Percentiles rank a stretch among this genome's conserved stretches.
Evolutionary conservation across 257 asterid genomes (phyloP).

Genomic region (Fraxinus pennsylvanica): DNA sequence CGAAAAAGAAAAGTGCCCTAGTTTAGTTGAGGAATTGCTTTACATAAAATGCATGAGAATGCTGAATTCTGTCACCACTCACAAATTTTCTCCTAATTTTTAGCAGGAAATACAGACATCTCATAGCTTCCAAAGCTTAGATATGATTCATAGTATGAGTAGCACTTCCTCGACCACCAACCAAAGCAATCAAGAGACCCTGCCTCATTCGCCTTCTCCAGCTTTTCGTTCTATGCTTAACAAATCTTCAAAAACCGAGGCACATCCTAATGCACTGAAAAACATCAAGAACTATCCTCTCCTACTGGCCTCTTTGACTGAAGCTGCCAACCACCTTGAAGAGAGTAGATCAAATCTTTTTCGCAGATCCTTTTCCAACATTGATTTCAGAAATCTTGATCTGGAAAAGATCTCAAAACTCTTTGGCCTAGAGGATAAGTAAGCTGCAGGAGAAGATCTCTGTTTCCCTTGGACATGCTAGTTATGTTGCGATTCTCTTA

Average conservation of each 20-base stretch:
- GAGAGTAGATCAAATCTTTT: conserved; percentile 60
- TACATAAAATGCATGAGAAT: no score
- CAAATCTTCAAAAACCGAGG: conserved; percentile 70
- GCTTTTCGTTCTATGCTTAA: conserved; percentile 45
- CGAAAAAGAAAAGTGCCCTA: no score
- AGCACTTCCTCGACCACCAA: conserved; percentile 43
- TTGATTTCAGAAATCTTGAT: conserved; percentile 64
- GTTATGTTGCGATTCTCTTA: background rate
- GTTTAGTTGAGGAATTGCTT: background rate
- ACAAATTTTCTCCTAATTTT: background rate
- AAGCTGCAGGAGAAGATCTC: background rate
- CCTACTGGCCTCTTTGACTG: conserved; percentile 71
- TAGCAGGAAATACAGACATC: conserved; percentile 41
- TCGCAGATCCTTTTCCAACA: conserved; percentile 58
- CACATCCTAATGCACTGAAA: conserved; percentile 83
- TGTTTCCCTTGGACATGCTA: background rate
- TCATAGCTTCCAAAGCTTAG: conserved; percentile 34
- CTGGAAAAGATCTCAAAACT: conserved; percentile 65
- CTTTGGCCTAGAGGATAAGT: conserved; percentile 51
- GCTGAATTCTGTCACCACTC: no score
- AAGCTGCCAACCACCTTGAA: conserved; percentile 66
- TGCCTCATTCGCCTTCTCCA: conserved; percentile 66
- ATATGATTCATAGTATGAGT: conserved; percentile 37
- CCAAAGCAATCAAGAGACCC: conserved; percentile 28
- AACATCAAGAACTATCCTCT: conserved; percentile 86